Conservation (phyloP, 148 eudicot species). For the Persicaria maculosa region DNA sequence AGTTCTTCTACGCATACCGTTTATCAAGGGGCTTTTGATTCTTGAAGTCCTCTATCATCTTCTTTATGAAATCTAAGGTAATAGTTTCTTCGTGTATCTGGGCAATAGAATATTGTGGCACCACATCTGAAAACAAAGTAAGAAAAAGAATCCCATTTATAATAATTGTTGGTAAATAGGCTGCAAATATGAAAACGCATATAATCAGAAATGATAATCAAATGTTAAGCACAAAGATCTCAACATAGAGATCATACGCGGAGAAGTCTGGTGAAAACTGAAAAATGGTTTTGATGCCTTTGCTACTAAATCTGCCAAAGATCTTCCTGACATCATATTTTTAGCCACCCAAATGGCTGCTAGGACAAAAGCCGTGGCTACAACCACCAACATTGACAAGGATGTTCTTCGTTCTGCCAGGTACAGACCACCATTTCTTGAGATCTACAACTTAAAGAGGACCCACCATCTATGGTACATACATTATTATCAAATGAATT, state of each 20-base stretch:
- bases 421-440: constrained; percentile 29
- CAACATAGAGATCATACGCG: constrained; percentile 32
- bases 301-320: constrained; percentile 46
- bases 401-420: constrained; percentile 36
- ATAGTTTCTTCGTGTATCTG: constrained; percentile 67
- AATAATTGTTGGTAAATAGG: neutral
- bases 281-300: constrained; percentile 36
- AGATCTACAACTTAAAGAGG: constrained; percentile 20
- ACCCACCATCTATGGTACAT: too few relatives aligned
- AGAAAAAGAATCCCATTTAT: neutral
- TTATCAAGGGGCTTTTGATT: constrained; percentile 72
- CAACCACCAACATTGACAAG: constrained; percentile 30
- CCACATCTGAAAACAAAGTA: constrained; percentile 36
- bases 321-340: constrained; percentile 31
- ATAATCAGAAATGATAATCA: too few relatives aligned
- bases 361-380: constrained; percentile 62
- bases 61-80: constrained; percentile 81
- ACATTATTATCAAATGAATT: too few relatives aligned
- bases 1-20: constrained; percentile 35
- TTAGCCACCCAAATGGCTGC: constrained; percentile 63
- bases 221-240: neutral
- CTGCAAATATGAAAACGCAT: constrained; percentile 16
- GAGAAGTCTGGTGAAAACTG: constrained; percentile 25
- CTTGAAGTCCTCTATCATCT: constrained; percentile 87
- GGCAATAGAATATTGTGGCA: too few relatives aligned